Percentiles rank a stretch among this genome's conserved stretches.
These are phyloP conservation scores for Magnusiomyces tetraspermus DNA, from an alignment of 1,139 yeast genomes.

Conservation along the genomic window DNA sequence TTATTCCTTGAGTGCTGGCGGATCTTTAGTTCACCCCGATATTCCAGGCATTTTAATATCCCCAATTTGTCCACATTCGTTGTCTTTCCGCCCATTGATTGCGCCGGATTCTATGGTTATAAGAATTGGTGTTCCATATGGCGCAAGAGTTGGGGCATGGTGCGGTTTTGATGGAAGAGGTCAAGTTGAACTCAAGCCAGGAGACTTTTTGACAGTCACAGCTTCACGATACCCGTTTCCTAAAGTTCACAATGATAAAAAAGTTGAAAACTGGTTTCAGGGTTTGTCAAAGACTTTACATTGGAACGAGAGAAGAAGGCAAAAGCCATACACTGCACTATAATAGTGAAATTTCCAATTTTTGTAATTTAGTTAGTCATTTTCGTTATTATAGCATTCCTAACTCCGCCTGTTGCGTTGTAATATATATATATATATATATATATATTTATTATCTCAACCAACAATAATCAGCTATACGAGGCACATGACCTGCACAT, in stretches of 20 bases:
- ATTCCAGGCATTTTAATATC: slow-evolving; percentile 73
- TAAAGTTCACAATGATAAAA: slow-evolving; percentile 43
- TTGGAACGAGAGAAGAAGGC: slow-evolving; percentile 47
- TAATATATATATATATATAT: too few species aligned
- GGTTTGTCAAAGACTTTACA: slow-evolving; percentile 41
- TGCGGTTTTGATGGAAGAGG: slow-evolving; percentile 75
- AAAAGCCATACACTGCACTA: slow-evolving; percentile 19
- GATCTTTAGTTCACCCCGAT: slow-evolving; percentile 78
- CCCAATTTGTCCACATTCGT: slow-evolving; percentile 79
- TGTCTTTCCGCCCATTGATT: slow-evolving; percentile 73
- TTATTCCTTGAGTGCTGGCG: slow-evolving; percentile 78
- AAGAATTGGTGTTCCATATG: slow-evolving; percentile 57
- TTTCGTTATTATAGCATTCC: too few species aligned
- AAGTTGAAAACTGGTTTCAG: slow-evolving; percentile 42
- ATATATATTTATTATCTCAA: too few species aligned
- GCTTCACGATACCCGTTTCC: slow-evolving; percentile 72
- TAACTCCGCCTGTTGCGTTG: too few species aligned
- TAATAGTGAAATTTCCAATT: too few species aligned
- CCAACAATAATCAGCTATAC: too few species aligned
- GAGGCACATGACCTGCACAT: too few species aligned
- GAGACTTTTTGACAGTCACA: slow-evolving; percentile 62
- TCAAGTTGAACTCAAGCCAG: slow-evolving; percentile 54
- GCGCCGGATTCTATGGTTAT: slow-evolving; percentile 64
- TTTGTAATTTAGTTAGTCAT: too few species aligned
- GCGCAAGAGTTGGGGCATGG: slow-evolving; percentile 66